Conservation (phyloP, 192 early-diverging fungal genomes). For the Neocallimastix lanati region DNA sequence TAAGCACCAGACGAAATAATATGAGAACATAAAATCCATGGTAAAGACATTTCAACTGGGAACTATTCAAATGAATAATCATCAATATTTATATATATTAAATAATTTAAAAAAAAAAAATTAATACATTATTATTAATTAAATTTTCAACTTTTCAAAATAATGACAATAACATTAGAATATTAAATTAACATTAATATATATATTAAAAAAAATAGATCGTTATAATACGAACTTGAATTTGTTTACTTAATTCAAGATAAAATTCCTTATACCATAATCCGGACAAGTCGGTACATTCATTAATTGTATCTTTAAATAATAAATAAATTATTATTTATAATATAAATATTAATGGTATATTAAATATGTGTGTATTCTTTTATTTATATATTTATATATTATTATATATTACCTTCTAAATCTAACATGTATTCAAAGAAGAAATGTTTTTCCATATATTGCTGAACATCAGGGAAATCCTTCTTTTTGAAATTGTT, state of each 20-base stretch:
- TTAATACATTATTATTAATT: not conserved
- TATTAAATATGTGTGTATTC: too few relatives aligned
- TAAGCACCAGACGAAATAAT: constrained; percentile 15
- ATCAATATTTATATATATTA: too few relatives aligned
- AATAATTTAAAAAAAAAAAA: not conserved
- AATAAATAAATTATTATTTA: too few relatives aligned
- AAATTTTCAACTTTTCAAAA: too few relatives aligned
- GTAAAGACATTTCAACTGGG: constrained; percentile 30
- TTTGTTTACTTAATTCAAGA: constrained; percentile 23
- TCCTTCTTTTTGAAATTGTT: constrained; percentile 29
- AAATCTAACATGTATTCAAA: constrained; percentile 18
- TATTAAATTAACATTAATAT: too few relatives aligned
- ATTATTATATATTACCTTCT: constrained; percentile 6
- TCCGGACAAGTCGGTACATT: constrained; percentile 13
- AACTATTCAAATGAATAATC: constrained; percentile 8
- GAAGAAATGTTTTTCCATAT: constrained; percentile 5
- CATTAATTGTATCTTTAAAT: not conserved
- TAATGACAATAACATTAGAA: too few relatives aligned
- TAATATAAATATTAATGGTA: too few relatives aligned
- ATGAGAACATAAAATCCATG: constrained; percentile 29
- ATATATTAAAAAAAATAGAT: too few relatives aligned
- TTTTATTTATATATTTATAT: not conserved
- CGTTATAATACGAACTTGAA: constrained; percentile 11
- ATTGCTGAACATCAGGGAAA: constrained; percentile 14
- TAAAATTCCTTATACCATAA: constrained; percentile 41